Percentiles rank a stretch among this genome's conserved stretches.
These are phyloP conservation scores for Colletotrichum musicola DNA, from an alignment of 2,329 filamentous ascomycete species.

Conservation along the genomic window DNA sequence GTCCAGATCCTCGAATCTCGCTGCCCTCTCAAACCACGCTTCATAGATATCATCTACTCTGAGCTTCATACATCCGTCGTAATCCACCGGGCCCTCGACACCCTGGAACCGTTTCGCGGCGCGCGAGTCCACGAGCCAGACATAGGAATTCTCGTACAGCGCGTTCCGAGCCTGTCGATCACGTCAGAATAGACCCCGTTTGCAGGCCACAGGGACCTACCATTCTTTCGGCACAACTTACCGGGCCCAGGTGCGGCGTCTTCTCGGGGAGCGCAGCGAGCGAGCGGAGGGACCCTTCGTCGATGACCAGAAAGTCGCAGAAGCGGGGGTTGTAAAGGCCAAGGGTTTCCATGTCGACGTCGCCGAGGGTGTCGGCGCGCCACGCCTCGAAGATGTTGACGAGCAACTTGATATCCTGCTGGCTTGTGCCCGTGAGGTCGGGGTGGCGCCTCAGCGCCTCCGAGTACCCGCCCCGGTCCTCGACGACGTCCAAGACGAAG, in stretches of 20 bases:
- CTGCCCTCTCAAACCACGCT: neutral
- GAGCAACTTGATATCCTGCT: neutral
- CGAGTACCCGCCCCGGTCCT: neutral
- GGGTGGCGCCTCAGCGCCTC: neutral
- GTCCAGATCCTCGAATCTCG: neutral
- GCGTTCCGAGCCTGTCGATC: neutral
- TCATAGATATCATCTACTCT: neutral
- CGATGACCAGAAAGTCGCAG: neutral
- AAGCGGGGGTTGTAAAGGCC: neutral
- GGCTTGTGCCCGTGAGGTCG: neutral
- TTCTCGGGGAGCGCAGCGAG: neutral
- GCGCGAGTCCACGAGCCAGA: neutral
- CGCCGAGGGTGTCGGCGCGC: neutral
- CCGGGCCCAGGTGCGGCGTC: neutral
- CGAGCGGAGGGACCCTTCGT: neutral
- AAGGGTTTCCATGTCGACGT: neutral
- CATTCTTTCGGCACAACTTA: neutral
- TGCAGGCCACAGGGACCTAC: neutral
- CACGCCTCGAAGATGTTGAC: neutral
- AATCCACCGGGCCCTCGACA: neutral
- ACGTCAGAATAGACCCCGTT: too few relatives aligned
- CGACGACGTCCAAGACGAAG: neutral
- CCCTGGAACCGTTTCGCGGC: neutral
- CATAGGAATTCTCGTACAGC: neutral
- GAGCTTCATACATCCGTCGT: neutral